Percentiles rank a stretch among this genome's conserved stretches.
Conservation (phyloP, 306 rosid genomes). For the Rosa persica region DNA sequence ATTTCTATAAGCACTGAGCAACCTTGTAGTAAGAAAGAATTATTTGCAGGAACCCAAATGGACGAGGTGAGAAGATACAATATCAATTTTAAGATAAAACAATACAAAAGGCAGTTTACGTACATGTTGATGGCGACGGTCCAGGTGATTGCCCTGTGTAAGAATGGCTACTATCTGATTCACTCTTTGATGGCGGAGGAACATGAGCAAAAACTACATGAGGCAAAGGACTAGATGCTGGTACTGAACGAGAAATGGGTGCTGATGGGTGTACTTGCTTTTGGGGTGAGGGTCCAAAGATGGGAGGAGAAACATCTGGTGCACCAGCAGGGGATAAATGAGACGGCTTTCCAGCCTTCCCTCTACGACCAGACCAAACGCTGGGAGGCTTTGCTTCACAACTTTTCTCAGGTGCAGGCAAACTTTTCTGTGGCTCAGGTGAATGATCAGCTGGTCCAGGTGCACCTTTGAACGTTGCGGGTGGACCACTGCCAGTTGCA, state of each 20-base stretch:
- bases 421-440: constrained; percentile 43
- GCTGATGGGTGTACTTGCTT: constrained; percentile 40
- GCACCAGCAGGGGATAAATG: constrained; percentile 49
- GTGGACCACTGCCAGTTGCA: constrained; percentile 26
- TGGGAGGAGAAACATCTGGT: constrained; percentile 40
- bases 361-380: constrained; percentile 39
- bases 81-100: neutral
- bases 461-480: constrained; percentile 31
- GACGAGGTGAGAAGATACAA: neutral
- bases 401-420: constrained; percentile 47
- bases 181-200: constrained; percentile 62
- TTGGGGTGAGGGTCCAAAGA: constrained; percentile 50
- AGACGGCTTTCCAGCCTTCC: constrained; percentile 41
- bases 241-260: constrained; percentile 44
- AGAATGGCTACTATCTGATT: constrained; percentile 38
- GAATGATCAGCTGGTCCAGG: constrained; percentile 48
- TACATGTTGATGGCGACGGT: constrained; percentile 52
- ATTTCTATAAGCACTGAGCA: neutral
- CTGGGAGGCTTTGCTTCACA: constrained; percentile 61
- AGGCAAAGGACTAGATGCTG: constrained; percentile 72
- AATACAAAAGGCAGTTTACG: constrained; percentile 34
- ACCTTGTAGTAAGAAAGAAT: neutral
- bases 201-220: constrained; percentile 69
- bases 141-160: constrained; percentile 22
- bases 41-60: neutral